These are phyloP conservation scores for Gryganskiella cystojenkinii DNA, from an alignment of 192 early-diverging fungal genomes.

Conservation along the genomic window DNA sequence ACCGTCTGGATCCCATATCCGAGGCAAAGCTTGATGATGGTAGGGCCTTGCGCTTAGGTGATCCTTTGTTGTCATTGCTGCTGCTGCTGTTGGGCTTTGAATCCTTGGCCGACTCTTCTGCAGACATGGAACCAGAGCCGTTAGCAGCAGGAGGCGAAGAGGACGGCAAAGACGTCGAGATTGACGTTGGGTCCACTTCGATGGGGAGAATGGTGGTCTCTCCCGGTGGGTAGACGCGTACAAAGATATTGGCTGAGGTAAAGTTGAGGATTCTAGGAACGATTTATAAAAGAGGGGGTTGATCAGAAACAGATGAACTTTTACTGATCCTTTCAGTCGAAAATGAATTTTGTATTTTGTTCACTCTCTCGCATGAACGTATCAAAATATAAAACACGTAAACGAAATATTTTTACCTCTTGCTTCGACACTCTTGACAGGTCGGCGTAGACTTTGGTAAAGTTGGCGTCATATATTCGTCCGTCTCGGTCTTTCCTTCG, in stretches of 20 bases:
- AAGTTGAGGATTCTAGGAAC: constrained; percentile 29
- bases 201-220: not conserved
- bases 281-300: too few species aligned
- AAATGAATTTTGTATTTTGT: too few species aligned
- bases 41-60: constrained; percentile 4
- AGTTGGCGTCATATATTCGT: not conserved
- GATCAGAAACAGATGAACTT: too few species aligned
- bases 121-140: too few species aligned
- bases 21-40: not conserved
- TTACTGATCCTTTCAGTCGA: too few species aligned
- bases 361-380: too few species aligned
- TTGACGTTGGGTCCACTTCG: too few species aligned
- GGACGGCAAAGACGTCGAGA: too few species aligned
- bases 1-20: constrained; percentile 15
- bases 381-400: not conserved
- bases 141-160: too few species aligned
- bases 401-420: constrained; percentile 6
- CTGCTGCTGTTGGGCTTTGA: too few species aligned
- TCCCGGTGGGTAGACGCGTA: constrained; percentile 12
- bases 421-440: constrained; percentile 11
- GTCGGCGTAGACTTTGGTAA: not conserved
- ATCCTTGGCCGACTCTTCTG: not conserved
- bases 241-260: constrained; percentile 1
- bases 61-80: not conserved
- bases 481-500: not conserved